phyloP scores from a whole-genome alignment of 306 rosid species.

The Elaeagnus macrophylla region DNA sequence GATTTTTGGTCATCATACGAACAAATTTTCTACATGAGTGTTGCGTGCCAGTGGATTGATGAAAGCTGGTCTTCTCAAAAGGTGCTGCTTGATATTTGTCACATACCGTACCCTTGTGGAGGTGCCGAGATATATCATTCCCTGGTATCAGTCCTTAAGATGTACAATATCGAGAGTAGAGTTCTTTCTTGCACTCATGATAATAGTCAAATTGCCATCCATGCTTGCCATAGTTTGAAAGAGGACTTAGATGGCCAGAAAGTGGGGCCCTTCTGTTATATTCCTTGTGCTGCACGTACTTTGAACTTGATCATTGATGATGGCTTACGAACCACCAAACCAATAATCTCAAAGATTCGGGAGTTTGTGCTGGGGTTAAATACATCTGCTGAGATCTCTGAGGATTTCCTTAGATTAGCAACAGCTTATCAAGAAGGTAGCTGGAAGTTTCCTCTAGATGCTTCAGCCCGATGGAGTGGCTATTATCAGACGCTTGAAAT shows the following conservation, averaged over 20 bases:
- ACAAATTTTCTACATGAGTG: conserved; percentile 70
- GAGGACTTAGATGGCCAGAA: conserved; percentile 67
- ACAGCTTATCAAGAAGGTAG: conserved; percentile 74
- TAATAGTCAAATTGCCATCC: conserved; percentile 58
- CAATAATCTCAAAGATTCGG: conserved; percentile 58
- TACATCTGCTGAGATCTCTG: conserved; percentile 56
- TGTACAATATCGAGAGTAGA: conserved; percentile 66
- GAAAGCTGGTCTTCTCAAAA: conserved; percentile 85
- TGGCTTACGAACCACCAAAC: conserved; percentile 59
- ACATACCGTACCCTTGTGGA: conserved; percentile 73
- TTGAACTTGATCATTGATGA: conserved; percentile 81
- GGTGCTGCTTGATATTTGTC: conserved; percentile 77
- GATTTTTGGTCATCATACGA: conserved; percentile 95
- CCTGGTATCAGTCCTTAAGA: conserved; percentile 60
- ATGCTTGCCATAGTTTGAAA: conserved; percentile 68
- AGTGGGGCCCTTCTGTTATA: conserved; percentile 73
- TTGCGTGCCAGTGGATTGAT: conserved; percentile 86
- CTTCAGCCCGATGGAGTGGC: conserved; percentile 89
- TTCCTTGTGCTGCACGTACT: conserved; percentile 87
- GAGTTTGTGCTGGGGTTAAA: conserved; percentile 71
- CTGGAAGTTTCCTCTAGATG: conserved; percentile 91
- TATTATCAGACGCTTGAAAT: conserved; percentile 91
- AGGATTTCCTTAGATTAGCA: conserved; percentile 65
- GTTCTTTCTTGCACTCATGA: conserved; percentile 92
- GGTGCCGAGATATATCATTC: conserved; percentile 60